Evolutionary conservation across 495 filamentous ascomycete genomes (phyloP).

Genomic region (Amniculicola lignicola): DNA sequence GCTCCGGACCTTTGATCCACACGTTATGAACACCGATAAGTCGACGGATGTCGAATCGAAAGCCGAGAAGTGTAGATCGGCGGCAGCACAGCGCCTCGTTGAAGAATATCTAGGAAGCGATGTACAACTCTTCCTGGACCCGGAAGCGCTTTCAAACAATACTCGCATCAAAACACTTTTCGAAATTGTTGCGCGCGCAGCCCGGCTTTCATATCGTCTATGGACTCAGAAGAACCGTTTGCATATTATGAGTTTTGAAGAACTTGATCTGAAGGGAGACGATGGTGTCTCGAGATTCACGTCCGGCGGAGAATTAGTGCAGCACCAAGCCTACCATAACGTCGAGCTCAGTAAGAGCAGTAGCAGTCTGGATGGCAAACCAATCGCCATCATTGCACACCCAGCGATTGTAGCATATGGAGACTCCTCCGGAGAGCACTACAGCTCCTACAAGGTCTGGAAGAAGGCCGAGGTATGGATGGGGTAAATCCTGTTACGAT

Average conservation of each 20-base stretch:
- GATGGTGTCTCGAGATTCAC: neutral
- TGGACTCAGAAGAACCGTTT: neutral
- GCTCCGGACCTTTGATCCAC: neutral
- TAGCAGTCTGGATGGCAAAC: neutral
- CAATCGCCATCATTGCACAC: neutral
- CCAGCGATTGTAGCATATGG: neutral
- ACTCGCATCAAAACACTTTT: neutral
- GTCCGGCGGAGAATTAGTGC: neutral
- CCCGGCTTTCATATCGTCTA: neutral
- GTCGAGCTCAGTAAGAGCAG: neutral
- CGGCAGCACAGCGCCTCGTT: neutral
- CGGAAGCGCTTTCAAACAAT: neutral
- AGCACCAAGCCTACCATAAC: conserved; percentile 1
- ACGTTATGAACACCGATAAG: neutral
- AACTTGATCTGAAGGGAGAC: neutral
- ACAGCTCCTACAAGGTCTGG: neutral
- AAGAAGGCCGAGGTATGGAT: conserved; percentile 7
- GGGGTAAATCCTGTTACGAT: neutral
- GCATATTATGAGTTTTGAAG: neutral
- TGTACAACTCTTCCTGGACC: neutral
- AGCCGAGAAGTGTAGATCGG: neutral
- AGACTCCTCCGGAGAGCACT: neutral
- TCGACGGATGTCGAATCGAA: neutral
- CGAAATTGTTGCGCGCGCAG: neutral
- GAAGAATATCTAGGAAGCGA: neutral